A percentile compares a stretch with the other conserved stretches of the same genome.
Evolutionary conservation across 331 rosid genomes (phyloP).

Genomic region (Phaseolus coccineus): DNA sequence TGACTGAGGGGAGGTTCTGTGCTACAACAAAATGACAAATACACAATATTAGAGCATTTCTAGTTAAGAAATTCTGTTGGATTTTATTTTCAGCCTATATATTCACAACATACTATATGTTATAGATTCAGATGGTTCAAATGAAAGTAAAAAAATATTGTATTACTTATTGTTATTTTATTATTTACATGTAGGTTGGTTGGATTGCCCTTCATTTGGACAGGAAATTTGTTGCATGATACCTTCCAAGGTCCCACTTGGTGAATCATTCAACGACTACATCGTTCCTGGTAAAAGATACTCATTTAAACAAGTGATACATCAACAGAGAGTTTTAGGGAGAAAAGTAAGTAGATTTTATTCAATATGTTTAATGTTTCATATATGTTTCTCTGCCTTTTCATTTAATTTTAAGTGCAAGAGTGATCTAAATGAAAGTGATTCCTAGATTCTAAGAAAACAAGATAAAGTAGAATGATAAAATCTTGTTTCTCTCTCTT

Average conservation of each 20-base stretch:
- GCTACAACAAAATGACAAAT: not conserved
- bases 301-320: slow-evolving; percentile 95
- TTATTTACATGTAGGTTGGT: slow-evolving; percentile 74
- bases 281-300: slow-evolving; percentile 92
- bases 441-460: slow-evolving; percentile 1
- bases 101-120: slow-evolving; percentile 14
- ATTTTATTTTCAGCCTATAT: slow-evolving; percentile 18
- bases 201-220: slow-evolving; percentile 90
- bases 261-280: slow-evolving; percentile 79
- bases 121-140: slow-evolving; percentile 24
- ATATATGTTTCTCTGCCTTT: not conserved
- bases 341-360: slow-evolving; percentile 68
- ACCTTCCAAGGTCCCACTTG: slow-evolving; percentile 96
- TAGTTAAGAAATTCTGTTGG: slow-evolving; percentile 31
- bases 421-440: slow-evolving; percentile 28
- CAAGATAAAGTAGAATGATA: slow-evolving; percentile 44
- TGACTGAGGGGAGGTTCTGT: slow-evolving; percentile 21
- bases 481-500: not conserved
- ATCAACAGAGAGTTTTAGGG: slow-evolving; percentile 88
- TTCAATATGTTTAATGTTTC: slow-evolving; percentile 1
- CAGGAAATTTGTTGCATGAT: slow-evolving; percentile 75
- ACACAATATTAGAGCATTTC: slow-evolving; percentile 17
- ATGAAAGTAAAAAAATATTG: not conserved
- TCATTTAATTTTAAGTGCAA: slow-evolving; percentile 25
- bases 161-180: not conserved